Percentiles rank a stretch among this genome's conserved stretches.
Conservation (phyloP, 371 early-diverging fungal species). For the Syncephalastrum contaminatum region DNA sequence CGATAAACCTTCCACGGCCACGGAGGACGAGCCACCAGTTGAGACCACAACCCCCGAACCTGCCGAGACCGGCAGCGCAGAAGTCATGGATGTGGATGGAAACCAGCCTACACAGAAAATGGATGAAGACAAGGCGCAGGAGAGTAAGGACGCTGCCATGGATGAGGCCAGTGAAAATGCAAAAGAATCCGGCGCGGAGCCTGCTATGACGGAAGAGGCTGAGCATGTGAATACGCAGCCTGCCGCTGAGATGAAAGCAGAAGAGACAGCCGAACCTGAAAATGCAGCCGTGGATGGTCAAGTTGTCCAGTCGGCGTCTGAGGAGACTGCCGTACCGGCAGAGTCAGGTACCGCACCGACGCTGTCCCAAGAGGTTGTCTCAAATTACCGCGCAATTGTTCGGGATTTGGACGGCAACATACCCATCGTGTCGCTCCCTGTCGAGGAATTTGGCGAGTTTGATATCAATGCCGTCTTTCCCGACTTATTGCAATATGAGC, state of each 20-base stretch:
- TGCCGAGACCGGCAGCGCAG: too few species aligned
- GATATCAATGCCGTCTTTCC: constrained; percentile 45
- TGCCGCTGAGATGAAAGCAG: constrained; percentile 1
- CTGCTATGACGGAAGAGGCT: background rate
- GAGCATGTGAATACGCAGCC: background rate
- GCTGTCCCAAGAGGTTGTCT: constrained; percentile 8
- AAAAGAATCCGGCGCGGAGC: background rate
- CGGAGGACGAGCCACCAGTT: too few species aligned
- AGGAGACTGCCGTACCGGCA: background rate
- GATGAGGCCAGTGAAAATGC: background rate
- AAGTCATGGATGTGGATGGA: constrained; percentile 27
- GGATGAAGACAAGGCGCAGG: background rate
- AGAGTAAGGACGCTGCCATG: background rate
- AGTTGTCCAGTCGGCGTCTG: background rate
- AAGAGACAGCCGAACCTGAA: background rate
- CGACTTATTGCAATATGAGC: constrained; percentile 46
- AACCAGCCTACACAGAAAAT: background rate
- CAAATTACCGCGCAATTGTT: constrained; percentile 14
- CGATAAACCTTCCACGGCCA: too few species aligned
- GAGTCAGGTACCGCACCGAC: background rate
- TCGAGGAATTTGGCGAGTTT: constrained; percentile 20
- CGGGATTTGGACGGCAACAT: constrained; percentile 13
- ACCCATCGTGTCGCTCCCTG: constrained; percentile 14
- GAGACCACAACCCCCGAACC: too few species aligned
- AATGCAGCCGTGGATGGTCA: background rate